A percentile compares a stretch with the other conserved stretches of the same genome.
Evolutionary conservation across 148 eudicot genomes (phyloP).

Genomic region (Amaranthus hypochondriacus): DNA sequence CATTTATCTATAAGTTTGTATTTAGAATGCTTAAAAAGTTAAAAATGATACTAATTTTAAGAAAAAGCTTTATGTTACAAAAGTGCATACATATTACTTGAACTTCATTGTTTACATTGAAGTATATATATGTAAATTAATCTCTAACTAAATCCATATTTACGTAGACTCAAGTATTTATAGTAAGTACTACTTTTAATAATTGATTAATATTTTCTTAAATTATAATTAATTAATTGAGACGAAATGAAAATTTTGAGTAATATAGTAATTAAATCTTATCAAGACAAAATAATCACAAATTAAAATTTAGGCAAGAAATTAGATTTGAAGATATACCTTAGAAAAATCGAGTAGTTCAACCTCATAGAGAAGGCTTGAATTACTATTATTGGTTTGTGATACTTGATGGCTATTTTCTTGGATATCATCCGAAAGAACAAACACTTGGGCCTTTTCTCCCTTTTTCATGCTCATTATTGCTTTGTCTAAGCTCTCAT

Average conservation of each 20-base stretch:
- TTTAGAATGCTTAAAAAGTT: no score
- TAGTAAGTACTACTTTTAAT: no score
- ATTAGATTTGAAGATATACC: constrained; percentile 11
- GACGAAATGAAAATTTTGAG: not conserved
- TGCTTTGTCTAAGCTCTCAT: constrained; percentile 34
- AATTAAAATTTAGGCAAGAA: not conserved
- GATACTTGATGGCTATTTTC: constrained; percentile 4
- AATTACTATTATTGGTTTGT: not conserved
- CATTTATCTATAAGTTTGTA: no score
- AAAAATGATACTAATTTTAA: no score
- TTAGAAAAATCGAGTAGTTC: constrained; percentile 35
- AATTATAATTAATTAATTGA: no score
- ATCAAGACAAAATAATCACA: not conserved
- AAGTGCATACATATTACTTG: no score
- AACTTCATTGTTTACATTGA: no score
- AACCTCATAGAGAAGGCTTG: constrained; percentile 29
- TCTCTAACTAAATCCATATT: no score
- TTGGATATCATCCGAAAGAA: constrained; percentile 13
- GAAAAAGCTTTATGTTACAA: no score
- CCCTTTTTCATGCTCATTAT: constrained; percentile 40
- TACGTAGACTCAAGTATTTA: no score
- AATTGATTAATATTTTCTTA: no score
- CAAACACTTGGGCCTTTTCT: constrained; percentile 31
- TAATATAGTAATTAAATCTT: not conserved
- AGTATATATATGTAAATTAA: no score